A percentile compares a stretch with the other conserved stretches of the same genome.
Evolutionary conservation across 78 protist genomes (phyloP).

Genomic region (Guillardia theta): DNA sequence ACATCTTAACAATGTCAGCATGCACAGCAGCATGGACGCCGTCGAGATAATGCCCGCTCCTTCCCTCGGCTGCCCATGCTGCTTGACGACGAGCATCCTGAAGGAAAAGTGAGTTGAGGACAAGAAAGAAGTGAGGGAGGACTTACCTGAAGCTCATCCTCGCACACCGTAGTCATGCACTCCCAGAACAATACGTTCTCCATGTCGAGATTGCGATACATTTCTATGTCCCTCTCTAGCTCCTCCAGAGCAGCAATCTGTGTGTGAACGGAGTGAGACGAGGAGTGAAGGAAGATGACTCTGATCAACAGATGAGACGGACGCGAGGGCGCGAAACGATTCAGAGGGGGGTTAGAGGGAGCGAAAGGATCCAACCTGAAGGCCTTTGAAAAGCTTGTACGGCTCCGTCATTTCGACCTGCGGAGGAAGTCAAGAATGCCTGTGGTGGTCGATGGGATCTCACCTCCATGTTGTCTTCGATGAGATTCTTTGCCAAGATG

Average conservation of each 20-base stretch:
- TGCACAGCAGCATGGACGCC: not conserved
- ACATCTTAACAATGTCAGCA: not conserved
- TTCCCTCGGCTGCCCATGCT: not conserved
- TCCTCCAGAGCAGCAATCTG: not conserved
- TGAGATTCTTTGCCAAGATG: conserved; percentile 48
- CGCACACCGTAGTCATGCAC: conserved; percentile 50
- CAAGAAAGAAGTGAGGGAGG: not conserved
- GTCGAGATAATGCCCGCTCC: not conserved
- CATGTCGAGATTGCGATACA: conserved; percentile 39
- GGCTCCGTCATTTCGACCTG: conserved; percentile 60
- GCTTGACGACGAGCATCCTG: not conserved
- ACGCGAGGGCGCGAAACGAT: not conserved
- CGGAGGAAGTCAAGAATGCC: not conserved
- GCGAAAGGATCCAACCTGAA: not conserved
- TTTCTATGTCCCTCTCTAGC: conserved; percentile 46
- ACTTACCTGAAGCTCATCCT: not conserved
- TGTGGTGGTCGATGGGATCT: too few species aligned
- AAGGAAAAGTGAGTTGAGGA: not conserved
- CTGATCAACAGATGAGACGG: not conserved
- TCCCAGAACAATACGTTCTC: conserved; percentile 19
- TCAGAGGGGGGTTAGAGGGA: not conserved
- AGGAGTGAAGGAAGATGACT: not conserved
- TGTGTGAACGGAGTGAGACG: not conserved
- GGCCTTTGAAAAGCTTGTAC: conserved; percentile 40
- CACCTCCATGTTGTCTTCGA: not conserved